A percentile compares a stretch with the other conserved stretches of the same genome.
phyloP scores from a whole-genome alignment of 352 stramenopile genomes.

The Vaucheria bursata region DNA sequence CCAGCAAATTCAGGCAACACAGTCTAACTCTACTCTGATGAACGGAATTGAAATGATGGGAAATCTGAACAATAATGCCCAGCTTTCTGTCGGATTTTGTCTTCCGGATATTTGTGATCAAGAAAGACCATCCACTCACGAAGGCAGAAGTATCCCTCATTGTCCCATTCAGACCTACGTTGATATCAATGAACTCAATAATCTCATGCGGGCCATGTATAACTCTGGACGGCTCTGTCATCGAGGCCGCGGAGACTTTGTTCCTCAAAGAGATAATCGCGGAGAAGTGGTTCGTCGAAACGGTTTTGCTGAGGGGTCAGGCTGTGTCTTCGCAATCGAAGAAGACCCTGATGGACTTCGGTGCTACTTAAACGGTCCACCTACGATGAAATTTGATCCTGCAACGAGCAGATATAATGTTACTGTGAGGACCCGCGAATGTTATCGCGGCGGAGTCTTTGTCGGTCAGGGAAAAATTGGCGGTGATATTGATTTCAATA shows the following conservation, averaged over 20 bases:
- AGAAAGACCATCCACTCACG: background rate
- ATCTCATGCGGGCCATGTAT: background rate
- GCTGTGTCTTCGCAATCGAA: background rate
- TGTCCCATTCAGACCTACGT: background rate
- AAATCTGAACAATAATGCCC: background rate
- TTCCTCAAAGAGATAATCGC: background rate
- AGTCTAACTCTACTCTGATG: background rate
- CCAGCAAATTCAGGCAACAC: background rate
- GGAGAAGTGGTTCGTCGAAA: background rate
- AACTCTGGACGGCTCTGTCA: background rate
- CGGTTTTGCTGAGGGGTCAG: background rate
- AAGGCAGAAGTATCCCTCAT: background rate
- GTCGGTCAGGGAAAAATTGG: background rate
- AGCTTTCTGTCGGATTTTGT: background rate
- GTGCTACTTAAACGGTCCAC: background rate
- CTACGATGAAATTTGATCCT: background rate
- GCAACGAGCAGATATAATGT: background rate
- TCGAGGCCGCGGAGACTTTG: background rate
- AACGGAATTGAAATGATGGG: background rate
- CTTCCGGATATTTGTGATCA: background rate
- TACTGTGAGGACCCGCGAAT: background rate
- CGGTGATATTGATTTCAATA: background rate
- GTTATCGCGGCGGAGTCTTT: background rate
- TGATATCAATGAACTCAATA: background rate
- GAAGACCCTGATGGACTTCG: background rate